These are phyloP conservation scores for Prunella vulgaris DNA, from an alignment of 257 asterid species.

Conservation along the genomic window DNA sequence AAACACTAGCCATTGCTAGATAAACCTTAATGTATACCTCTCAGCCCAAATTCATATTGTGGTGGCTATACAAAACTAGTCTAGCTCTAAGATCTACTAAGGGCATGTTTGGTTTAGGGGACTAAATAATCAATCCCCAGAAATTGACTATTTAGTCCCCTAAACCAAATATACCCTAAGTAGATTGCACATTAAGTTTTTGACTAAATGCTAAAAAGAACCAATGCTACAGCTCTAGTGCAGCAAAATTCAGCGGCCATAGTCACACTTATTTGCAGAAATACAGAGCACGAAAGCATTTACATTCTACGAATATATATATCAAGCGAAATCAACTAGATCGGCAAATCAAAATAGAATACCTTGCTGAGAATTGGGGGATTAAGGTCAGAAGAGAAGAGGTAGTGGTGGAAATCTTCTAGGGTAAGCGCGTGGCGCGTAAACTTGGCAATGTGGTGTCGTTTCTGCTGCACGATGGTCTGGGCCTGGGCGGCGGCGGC, in stretches of 20 bases:
- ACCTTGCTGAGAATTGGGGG: constrained; percentile 58
- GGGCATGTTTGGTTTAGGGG: no score
- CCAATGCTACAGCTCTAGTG: background rate
- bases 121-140: no score
- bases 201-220: background rate
- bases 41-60: background rate
- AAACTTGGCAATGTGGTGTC: constrained; percentile 37
- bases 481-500: constrained; percentile 29
- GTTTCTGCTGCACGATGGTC: constrained; percentile 39
- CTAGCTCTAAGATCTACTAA: constrained; percentile 1
- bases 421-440: constrained; percentile 44
- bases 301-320: background rate
- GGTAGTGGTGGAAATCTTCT: constrained; percentile 64
- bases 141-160: no score
- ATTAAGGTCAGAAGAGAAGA: constrained; percentile 60
- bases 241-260: background rate
- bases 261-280: background rate
- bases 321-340: background rate
- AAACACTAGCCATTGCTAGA: background rate
- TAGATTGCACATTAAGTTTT: background rate
- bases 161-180: background rate
- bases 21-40: background rate
- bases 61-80: background rate
- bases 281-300: background rate
- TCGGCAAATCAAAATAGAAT: background rate